Evolutionary conservation across 2,329 filamentous ascomycete species (phyloP).

Genomic region (Fusarium palustre): DNA sequence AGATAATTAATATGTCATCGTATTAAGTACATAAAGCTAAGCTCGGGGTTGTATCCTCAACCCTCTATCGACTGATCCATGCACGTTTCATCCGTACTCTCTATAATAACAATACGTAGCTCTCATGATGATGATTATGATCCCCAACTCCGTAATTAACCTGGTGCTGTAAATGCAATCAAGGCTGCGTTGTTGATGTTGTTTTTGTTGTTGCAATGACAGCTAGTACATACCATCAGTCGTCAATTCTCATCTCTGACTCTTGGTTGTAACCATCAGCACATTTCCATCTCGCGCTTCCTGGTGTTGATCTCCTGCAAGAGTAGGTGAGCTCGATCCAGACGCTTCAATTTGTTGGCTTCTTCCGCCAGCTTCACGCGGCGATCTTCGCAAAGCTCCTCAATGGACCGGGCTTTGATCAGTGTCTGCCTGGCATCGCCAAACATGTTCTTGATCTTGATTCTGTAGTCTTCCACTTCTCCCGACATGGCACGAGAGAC

Average conservation of each 20-base stretch:
- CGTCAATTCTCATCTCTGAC: neutral
- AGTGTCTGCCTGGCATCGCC: neutral
- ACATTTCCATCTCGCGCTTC: neutral
- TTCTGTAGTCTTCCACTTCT: conserved; percentile 16
- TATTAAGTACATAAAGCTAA: neutral
- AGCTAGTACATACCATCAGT: neutral
- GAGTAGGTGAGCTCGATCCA: conserved; percentile 7
- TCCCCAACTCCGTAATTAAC: conserved; percentile 9
- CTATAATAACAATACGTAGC: neutral
- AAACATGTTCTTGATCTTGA: neutral
- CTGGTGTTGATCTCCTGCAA: neutral
- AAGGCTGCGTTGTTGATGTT: neutral
- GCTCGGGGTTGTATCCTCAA: neutral
- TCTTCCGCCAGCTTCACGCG: conserved; percentile 15
- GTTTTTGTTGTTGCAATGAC: neutral
- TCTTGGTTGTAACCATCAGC: neutral
- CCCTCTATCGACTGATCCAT: neutral
- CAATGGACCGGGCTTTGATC: neutral
- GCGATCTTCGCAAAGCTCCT: neutral
- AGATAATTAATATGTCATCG: neutral
- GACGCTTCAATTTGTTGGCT: conserved; percentile 11
- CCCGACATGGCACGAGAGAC: conserved; percentile 4
- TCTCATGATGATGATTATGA: neutral
- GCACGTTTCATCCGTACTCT: neutral
- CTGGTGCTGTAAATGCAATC: neutral